Base-by-base conservation (phyloP, 1,284 basidiomycete species). In the Tilletia caries region DNA sequence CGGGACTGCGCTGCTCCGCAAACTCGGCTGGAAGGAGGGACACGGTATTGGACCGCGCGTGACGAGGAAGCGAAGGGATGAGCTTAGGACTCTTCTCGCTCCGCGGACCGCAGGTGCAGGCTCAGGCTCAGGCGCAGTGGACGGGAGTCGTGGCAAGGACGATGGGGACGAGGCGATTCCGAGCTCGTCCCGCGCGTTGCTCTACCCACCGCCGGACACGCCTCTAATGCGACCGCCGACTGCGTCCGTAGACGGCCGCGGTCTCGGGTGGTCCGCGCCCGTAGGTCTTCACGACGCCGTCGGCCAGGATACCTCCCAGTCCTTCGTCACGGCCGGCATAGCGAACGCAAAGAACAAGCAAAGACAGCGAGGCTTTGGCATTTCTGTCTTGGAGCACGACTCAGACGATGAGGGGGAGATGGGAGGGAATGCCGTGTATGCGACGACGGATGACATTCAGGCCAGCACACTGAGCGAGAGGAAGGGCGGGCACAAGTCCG, bases 1-100 rank as follows among this genome's bases (percentile, higher is more conserved):
- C 54, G 79, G 79, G 8, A 70, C 67, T 58, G 50, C 89, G 37
- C 89, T 98, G 3, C 87, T 98, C 64, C 90, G 90, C 84, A 94
- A 93, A 83, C 95, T 98, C 89, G 95, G 95, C 0, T 98, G 95
- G 95, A 87, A 90, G 68, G 85, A 89, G 0, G 95, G 95, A 0
- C 93, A 96, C 83, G 70, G 70, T 23, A 33, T 73, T 8, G 69
- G 70, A 10, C 62, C 70, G 23, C 48, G 52, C 18, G 41, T 72
- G 3, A 62, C 46, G 6, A 43, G 65, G 8, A 46, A 70, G 60
- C 33, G 69, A 27, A 18, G 65, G 10, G 34, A 48, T 23, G 58
- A 67, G 50, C 66, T 67, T 23, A 32, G 43, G 18, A n/a, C 34
- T 54, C 46, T 67, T 20, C 65, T 62, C 0, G 32, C 58, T 13